Evolutionary conservation across 306 rosid species (phyloP).

Genomic region (Fragaria nilgerrensis): DNA sequence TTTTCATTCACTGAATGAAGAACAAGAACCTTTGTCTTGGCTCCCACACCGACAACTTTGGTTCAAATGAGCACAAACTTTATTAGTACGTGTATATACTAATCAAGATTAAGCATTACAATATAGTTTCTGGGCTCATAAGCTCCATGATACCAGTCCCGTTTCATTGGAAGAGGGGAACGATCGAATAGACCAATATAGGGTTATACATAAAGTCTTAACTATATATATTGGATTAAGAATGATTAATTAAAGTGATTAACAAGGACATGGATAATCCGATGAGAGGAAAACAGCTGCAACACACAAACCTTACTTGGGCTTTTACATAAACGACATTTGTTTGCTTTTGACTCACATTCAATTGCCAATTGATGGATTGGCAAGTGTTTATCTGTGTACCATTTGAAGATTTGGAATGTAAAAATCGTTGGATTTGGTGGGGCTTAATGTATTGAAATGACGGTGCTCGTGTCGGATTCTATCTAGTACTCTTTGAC

Average conservation of each 20-base stretch:
- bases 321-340: not conserved
- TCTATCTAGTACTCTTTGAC: not conserved
- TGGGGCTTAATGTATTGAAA: not conserved
- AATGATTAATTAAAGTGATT: not conserved
- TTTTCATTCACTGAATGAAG: not conserved
- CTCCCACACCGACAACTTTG: conserved; percentile 4
- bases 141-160: not conserved
- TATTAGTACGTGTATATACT: not conserved
- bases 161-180: not conserved
- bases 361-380: not conserved
- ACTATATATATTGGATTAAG: not conserved
- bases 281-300: conserved; percentile 1
- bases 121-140: not conserved
- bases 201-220: not conserved
- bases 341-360: not conserved
- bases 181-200: not conserved
- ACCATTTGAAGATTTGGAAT: not conserved
- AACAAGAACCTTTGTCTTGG: not conserved
- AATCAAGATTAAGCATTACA: not conserved
- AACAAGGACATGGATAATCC: not conserved
- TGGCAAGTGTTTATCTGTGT: not conserved
- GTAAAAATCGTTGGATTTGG: not conserved
- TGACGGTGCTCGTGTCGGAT: not conserved
- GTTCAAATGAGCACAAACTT: not conserved
- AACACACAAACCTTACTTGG: not conserved